Conservation (phyloP, 2,329 filamentous ascomycete species). For the Ophiocordyceps camponoti-leonardi region DNA sequence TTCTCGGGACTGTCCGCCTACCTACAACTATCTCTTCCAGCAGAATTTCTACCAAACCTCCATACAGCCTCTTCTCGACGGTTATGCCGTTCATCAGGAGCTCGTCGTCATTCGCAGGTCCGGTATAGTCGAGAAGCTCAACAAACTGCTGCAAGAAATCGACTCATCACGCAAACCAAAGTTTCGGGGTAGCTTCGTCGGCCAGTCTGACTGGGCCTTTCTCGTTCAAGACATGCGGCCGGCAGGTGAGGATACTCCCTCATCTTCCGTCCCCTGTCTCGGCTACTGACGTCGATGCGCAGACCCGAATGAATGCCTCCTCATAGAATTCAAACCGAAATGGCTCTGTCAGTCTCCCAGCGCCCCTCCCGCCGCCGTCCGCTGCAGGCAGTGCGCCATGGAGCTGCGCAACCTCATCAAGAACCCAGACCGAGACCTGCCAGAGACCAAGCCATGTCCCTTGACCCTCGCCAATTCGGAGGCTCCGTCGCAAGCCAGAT, state of each 20-base stretch:
- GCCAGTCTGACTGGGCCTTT: constrained; percentile 44
- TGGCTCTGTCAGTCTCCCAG: constrained; percentile 65
- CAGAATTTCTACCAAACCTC: constrained; percentile 17
- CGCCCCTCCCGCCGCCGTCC: constrained; percentile 41
- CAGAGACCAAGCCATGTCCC: constrained; percentile 39
- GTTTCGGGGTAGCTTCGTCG: constrained; percentile 31
- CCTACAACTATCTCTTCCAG: constrained; percentile 20
- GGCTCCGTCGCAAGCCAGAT: constrained; percentile 23
- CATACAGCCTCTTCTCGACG: constrained; percentile 17
- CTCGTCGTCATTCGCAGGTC: constrained; percentile 18
- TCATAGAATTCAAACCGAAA: constrained; percentile 71
- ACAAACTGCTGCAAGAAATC: constrained; percentile 31
- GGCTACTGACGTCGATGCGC: neutral
- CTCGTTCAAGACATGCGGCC: constrained; percentile 56
- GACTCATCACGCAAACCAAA: constrained; percentile 26
- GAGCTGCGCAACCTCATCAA: constrained; percentile 18
- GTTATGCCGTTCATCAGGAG: constrained; percentile 18
- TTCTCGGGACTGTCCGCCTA: constrained; percentile 11
- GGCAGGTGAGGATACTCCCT: constrained; percentile 8
- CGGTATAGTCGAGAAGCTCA: constrained; percentile 27
- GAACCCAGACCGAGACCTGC: constrained; percentile 16
- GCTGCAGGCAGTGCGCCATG: constrained; percentile 60
- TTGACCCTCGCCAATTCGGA: constrained; percentile 41
- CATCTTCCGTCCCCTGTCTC: neutral
- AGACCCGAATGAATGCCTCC: constrained; percentile 13